A percentile compares a stretch with the other conserved stretches of the same genome.
Evolutionary conservation across 805 yeast species (phyloP).

Genomic region (Wickerhamiella kurtzmanii): DNA sequence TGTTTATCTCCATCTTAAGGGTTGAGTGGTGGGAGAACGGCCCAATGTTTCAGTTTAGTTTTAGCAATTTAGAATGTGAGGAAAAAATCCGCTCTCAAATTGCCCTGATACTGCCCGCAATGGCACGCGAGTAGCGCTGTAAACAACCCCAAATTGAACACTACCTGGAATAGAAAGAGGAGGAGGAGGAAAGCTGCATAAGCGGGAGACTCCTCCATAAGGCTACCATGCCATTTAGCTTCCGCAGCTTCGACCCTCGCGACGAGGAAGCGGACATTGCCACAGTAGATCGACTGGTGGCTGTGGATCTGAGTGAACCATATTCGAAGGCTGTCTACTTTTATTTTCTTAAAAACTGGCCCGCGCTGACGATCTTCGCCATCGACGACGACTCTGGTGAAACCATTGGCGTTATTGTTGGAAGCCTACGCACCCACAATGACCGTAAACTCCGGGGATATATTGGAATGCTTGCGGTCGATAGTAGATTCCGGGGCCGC

Average conservation of each 20-base stretch:
- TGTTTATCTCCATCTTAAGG: slow-evolving; percentile 21
- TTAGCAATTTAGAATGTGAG: too few species aligned
- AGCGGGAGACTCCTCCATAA: background rate
- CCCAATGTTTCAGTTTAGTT: too few species aligned
- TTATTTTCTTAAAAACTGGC: slow-evolving; percentile 84
- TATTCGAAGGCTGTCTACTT: slow-evolving; percentile 87
- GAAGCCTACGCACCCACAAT: slow-evolving; percentile 69
- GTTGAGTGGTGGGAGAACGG: too few species aligned
- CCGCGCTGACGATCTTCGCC: slow-evolving; percentile 54
- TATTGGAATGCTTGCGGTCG: slow-evolving; percentile 91
- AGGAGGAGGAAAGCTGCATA: background rate
- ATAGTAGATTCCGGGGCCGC: slow-evolving; percentile 50
- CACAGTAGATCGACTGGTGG: slow-evolving; percentile 36
- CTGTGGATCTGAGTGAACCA: slow-evolving; percentile 76
- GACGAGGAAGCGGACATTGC: slow-evolving; percentile 23
- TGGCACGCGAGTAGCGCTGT: too few species aligned
- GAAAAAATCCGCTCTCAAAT: too few species aligned
- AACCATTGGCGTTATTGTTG: slow-evolving; percentile 66
- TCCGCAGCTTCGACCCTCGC: slow-evolving; percentile 14
- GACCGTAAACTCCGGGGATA: slow-evolving; percentile 69
- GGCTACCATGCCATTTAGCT: slow-evolving; percentile 3
- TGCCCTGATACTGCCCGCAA: too few species aligned
- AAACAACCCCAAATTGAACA: too few species aligned
- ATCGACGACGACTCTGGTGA: slow-evolving; percentile 26
- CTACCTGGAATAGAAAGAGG: too few species aligned